Percentiles rank a stretch among this genome's conserved stretches.
These are phyloP conservation scores for Arthrobotrys sinensis DNA, from an alignment of 2,329 filamentous ascomycete species.

Conservation along the genomic window DNA sequence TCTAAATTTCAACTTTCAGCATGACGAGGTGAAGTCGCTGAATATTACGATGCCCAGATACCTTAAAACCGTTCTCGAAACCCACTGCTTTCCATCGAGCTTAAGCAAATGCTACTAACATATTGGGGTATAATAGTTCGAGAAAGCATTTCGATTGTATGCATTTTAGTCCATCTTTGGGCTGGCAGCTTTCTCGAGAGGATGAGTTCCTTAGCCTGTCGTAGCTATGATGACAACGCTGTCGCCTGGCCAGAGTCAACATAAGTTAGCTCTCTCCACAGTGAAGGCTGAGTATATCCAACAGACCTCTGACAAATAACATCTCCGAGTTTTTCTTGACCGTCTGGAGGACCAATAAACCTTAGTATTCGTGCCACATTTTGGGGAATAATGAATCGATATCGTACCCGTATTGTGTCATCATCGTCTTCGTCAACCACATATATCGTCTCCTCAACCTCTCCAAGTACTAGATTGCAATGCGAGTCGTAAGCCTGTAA, in stretches of 20 bases:
- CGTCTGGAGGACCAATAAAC: conserved; percentile 73
- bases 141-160: conserved; percentile 13
- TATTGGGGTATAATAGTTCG: conserved; percentile 35
- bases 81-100: conserved; percentile 7
- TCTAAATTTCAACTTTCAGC: conserved; percentile 29
- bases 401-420: conserved; percentile 79
- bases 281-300: conserved; percentile 64
- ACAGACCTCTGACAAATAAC: conserved; percentile 92
- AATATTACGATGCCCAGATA: conserved; percentile 29
- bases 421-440: conserved; percentile 85
- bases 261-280: conserved; percentile 40
- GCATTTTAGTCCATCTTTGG: conserved; percentile 7
- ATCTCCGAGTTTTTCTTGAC: conserved; percentile 98
- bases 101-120: conserved; percentile 28
- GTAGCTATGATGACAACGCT: conserved; percentile 79
- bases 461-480: conserved; percentile 95
- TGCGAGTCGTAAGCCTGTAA: conserved; percentile 95
- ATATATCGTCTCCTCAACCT: conserved; percentile 98
- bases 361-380: background rate
- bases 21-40: conserved; percentile 13
- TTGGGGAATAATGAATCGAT: background rate
- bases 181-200: background rate
- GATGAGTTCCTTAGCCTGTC: conserved; percentile 34
- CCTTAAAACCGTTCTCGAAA: conserved; percentile 6
- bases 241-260: conserved; percentile 73